Evolutionary conservation across 1,139 yeast species (phyloP), one percentile per base, ranked within the genome.

Genomic region (Saccharomycopsis phalli): DNA sequence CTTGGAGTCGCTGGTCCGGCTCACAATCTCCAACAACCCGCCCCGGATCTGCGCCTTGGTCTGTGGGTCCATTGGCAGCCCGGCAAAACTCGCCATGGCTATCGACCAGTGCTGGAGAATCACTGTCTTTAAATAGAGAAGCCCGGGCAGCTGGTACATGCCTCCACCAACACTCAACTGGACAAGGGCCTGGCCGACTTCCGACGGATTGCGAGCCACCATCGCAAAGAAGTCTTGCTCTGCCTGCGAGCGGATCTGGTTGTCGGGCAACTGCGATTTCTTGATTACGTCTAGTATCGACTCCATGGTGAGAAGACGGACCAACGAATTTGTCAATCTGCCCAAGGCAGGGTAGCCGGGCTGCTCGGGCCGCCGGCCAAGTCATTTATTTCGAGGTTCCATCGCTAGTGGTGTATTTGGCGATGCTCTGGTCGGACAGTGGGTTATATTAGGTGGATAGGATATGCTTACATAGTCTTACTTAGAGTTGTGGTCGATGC

Each of bases 21-120:
- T 61, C n/a, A 81, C 68, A 31, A 83, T 56, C 7, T 58, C 50
- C 38, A 88, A 50, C 40, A 87, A 62, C 1, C 62, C 58, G 1
- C 61, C 50, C 43, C 95, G 68, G 8, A 76, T 63, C 8, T 50
- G 50, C 7, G 55, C 58, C 52, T 83, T 82, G 29, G 68, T 62
- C 0, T 69, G 71, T 44, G 68, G 75, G 13, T 63, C 57, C 7
- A 86, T 59, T 0, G 84, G 77, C 0, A 78, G 80, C 0, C 94
- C 94, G 13, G 66, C 57, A 54, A 76, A 88, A 11, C 86, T 77
- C 37, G 74, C 79, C 56, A 87, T 87, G 0, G 83, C 95, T 20
- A 88, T 72, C 20, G 91, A 77, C 98, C 98, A 88, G 52, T 71
- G 76, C 50, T 69, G 65, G 0, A 88, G 81, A 1, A 86, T 81